Conservation (phyloP, 2,329 filamentous ascomycete genomes). For the Dryadomyces sulphureus region DNA sequence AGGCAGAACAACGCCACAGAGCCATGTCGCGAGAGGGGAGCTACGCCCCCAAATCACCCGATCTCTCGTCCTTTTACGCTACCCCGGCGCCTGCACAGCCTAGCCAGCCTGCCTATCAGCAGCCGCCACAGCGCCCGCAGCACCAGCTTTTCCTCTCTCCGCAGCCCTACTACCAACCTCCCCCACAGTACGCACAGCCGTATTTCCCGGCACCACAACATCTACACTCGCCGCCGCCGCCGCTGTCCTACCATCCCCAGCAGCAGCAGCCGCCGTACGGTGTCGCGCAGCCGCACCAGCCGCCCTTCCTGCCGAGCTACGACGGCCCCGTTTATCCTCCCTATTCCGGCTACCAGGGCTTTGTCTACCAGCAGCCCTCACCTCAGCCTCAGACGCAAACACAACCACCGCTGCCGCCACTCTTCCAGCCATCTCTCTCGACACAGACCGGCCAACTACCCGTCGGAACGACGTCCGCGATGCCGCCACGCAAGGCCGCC, state of each 20-base stretch:
- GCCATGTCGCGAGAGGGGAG: constrained; percentile 35
- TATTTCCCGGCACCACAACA: constrained; percentile 6
- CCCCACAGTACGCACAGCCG: constrained; percentile 5
- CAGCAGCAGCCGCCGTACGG: not conserved
- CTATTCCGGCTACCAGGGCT: constrained; percentile 1
- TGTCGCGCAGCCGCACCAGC: not conserved
- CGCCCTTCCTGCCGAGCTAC: constrained; percentile 3
- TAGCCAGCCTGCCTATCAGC: constrained; percentile 10
- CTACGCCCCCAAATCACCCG: constrained; percentile 44
- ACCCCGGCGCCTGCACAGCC: constrained; percentile 15
- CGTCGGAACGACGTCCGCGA: not conserved
- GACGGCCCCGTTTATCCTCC: constrained; percentile 1
- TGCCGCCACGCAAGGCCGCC: constrained; percentile 9
- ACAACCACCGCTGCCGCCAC: not conserved
- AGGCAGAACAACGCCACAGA: constrained; percentile 10
- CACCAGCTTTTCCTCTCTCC: constrained; percentile 11
- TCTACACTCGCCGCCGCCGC: not conserved
- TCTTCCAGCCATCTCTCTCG: constrained; percentile 1
- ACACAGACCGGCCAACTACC: constrained; percentile 1
- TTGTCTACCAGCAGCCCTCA: not conserved
- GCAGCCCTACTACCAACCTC: constrained; percentile 10
- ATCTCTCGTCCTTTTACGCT: constrained; percentile 41
- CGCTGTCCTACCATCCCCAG: not conserved
- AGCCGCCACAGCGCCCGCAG: too few relatives aligned
- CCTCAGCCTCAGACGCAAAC: constrained; percentile 13